phyloP scores from a whole-genome alignment of 345 rosid species.

The Populus tremula region DNA sequence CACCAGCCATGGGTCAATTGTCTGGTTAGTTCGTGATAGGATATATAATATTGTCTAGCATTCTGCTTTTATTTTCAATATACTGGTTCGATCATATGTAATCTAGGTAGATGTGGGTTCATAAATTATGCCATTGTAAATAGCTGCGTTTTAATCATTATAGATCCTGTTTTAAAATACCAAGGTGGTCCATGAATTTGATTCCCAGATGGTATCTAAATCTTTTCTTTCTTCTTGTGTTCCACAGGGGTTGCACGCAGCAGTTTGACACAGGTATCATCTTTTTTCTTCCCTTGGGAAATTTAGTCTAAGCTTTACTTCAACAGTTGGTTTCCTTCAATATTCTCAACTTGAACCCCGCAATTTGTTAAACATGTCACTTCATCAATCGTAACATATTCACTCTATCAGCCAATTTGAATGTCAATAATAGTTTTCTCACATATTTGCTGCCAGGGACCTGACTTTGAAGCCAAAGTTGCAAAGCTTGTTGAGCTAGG shows the following conservation, averaged over 20 bases:
- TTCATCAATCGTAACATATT: not conserved
- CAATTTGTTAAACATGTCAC: not conserved
- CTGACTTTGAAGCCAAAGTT: slow-evolving; percentile 87
- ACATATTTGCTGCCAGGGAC: slow-evolving; percentile 38
- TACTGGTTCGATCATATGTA: not conserved
- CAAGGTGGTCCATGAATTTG: not conserved
- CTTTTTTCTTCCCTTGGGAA: not conserved
- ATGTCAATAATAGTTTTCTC: not conserved
- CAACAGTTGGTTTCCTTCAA: not conserved
- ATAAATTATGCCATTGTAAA: not conserved
- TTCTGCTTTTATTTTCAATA: not conserved
- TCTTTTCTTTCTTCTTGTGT: slow-evolving; percentile 1
- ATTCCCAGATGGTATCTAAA: not conserved
- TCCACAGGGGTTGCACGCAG: slow-evolving; percentile 33
- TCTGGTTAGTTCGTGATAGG: slow-evolving; percentile 46
- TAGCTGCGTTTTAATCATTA: not conserved
- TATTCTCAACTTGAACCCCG: not conserved
- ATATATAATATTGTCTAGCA: not conserved
- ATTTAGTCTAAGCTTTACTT: not conserved
- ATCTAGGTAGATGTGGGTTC: not conserved
- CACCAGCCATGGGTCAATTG: slow-evolving; percentile 45
- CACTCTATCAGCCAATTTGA: not conserved
- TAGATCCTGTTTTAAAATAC: not conserved
- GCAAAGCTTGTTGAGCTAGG: slow-evolving; percentile 90
- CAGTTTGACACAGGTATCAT: slow-evolving; percentile 40